phyloP scores from a whole-genome alignment of 306 rosid species.

The Arachis hypogaea region DNA sequence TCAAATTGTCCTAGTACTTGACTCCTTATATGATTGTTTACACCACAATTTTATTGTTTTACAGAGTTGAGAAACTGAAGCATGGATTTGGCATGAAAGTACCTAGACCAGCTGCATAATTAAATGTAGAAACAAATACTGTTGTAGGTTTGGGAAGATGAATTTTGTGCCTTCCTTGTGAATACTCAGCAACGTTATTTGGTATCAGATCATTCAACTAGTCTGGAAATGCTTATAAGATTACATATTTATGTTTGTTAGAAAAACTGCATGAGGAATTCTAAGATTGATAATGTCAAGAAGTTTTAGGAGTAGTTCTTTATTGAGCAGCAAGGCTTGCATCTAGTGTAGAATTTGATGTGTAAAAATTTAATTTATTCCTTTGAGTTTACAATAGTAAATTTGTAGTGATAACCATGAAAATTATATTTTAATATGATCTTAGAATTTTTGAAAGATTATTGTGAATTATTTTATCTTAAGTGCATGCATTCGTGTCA shows the following conservation, averaged over 20 bases:
- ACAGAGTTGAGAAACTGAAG: constrained; percentile 86
- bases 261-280: constrained; percentile 20
- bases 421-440: constrained; percentile 24
- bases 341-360: too few species aligned
- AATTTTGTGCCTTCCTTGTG: constrained; percentile 29
- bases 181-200: constrained; percentile 19
- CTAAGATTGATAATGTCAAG: too few species aligned
- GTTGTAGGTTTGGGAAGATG: too few species aligned
- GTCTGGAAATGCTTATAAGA: constrained; percentile 27
- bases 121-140: neutral
- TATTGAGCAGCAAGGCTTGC: too few species aligned
- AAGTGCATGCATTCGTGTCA: neutral
- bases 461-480: neutral
- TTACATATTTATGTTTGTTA: neutral
- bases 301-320: too few species aligned
- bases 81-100: constrained; percentile 94
- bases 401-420: neutral
- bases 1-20: neutral
- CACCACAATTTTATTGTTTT: constrained; percentile 26
- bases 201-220: constrained; percentile 16
- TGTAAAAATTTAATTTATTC: too few species aligned
- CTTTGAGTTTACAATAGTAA: constrained; percentile 7
- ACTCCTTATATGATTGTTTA: neutral
- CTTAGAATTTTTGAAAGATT: neutral
- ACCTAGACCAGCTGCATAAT: constrained; percentile 60